These are phyloP conservation scores for Thermothelomyces thermophilus DNA, from an alignment of 2,329 filamentous ascomycete genomes.

Conservation along the genomic window DNA sequence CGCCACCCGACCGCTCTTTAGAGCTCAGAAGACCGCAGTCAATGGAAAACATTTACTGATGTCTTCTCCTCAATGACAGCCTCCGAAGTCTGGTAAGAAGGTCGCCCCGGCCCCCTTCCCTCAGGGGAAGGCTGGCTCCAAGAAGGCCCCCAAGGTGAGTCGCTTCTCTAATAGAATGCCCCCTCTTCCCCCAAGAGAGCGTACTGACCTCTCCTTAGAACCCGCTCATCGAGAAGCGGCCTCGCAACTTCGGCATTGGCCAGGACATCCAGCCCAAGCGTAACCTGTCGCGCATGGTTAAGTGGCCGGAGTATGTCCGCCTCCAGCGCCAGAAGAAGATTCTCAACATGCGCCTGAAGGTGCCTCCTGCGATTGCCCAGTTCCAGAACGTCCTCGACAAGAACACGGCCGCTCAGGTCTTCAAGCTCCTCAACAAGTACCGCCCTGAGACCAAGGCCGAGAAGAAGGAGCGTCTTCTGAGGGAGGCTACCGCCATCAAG, in stretches of 20 bases:
- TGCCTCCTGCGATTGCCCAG: slow-evolving; percentile 92
- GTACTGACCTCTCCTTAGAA: slow-evolving; percentile 55
- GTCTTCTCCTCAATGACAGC: slow-evolving; percentile 99
- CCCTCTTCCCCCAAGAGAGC: slow-evolving; percentile 2
- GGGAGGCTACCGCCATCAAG: slow-evolving; percentile 95
- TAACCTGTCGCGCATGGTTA: slow-evolving; percentile 97
- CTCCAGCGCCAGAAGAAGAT: slow-evolving; percentile 94
- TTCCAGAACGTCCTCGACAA: slow-evolving; percentile 96
- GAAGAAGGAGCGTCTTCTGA: slow-evolving; percentile 99
- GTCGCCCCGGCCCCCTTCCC: slow-evolving; percentile 94
- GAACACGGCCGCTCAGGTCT: slow-evolving; percentile 91
- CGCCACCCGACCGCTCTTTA: slow-evolving; percentile 65
- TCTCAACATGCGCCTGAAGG: slow-evolving; percentile 97
- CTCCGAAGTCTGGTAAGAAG: slow-evolving; percentile 98
- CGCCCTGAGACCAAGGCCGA: slow-evolving; percentile 96
- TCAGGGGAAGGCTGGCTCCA: slow-evolving; percentile 80
- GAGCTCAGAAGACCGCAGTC: slow-evolving; percentile 77
- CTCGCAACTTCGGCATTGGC: slow-evolving; percentile 96
- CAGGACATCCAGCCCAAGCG: slow-evolving; percentile 96
- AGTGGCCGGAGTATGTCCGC: slow-evolving; percentile 99
- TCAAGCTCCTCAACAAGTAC: slow-evolving; percentile 99
- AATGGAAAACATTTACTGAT: slow-evolving; percentile 83
- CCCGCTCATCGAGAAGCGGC: slow-evolving; percentile 97
- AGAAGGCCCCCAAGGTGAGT: slow-evolving; percentile 96
- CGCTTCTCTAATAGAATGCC: not conserved